A percentile compares a stretch with the other conserved stretches of the same genome.
phyloP scores from a whole-genome alignment of 2,329 filamentous ascomycete genomes.

The Chrysoporthe cubensis region DNA sequence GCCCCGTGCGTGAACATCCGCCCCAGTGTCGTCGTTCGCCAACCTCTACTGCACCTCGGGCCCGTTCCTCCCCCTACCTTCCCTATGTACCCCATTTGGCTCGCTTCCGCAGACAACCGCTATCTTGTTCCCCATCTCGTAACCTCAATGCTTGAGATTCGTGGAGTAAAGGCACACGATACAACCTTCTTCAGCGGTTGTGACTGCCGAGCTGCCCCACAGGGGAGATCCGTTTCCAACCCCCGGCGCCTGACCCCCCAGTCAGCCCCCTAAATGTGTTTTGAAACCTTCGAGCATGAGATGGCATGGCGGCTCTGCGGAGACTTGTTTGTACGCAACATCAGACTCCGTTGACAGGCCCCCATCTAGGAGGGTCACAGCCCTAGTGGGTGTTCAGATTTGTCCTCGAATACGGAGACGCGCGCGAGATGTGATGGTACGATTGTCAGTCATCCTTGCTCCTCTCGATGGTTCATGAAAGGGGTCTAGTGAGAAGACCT shows the following conservation, averaged over 20 bases:
- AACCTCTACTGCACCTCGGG: too few species aligned
- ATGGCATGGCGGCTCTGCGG: not conserved
- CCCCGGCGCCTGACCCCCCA: not conserved
- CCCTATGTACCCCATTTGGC: not conserved
- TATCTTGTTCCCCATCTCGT: not conserved
- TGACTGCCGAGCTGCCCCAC: not conserved
- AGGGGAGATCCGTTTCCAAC: not conserved
- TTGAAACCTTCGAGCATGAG: slow-evolving; percentile 12
- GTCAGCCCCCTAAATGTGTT: slow-evolving; percentile 4
- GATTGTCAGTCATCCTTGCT: not conserved
- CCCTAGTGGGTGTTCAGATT: not conserved
- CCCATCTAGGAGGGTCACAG: not conserved
- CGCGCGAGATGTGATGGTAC: not conserved
- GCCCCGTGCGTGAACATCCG: not conserved
- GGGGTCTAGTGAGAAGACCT: not conserved
- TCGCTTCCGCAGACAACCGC: not conserved
- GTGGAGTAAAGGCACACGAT: slow-evolving; percentile 1
- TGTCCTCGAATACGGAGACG: slow-evolving; percentile 8
- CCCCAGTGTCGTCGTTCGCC: not conserved
- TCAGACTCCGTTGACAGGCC: not conserved
- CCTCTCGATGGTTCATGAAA: not conserved
- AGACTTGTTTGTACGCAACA: slow-evolving; percentile 12
- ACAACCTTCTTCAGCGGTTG: not conserved
- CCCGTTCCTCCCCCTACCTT: not conserved
- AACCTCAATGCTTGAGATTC: not conserved